Conservation (phyloP, 2,329 filamentous ascomycete genomes). For the Plenodomus tracheiphilus region DNA sequence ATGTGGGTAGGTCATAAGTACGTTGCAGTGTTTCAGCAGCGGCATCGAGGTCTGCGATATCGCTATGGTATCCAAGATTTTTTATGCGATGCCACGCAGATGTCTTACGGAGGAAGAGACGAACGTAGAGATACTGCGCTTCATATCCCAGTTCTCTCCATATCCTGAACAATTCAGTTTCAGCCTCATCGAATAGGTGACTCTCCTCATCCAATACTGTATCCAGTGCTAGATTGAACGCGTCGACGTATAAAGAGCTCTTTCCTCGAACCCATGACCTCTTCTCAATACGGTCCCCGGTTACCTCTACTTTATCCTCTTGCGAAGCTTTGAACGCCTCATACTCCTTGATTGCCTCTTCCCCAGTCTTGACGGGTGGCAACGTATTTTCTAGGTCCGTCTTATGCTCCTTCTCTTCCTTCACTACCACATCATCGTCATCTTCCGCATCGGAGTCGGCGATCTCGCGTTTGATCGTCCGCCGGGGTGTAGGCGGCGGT, state of each 20-base stretch:
- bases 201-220: constrained; percentile 88
- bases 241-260: constrained; percentile 94
- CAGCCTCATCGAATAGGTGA: constrained; percentile 81
- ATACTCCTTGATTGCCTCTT: constrained; percentile 78
- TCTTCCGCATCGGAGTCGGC: constrained; percentile 47
- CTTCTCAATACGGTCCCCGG: constrained; percentile 58
- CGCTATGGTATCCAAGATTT: constrained; percentile 76
- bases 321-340: constrained; percentile 68
- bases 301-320: constrained; percentile 40
- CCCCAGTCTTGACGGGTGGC: constrained; percentile 65
- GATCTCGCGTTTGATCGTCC: constrained; percentile 34
- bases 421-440: constrained; percentile 38
- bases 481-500: constrained; percentile 26
- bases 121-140: constrained; percentile 89
- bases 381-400: constrained; percentile 75
- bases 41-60: constrained; percentile 73
- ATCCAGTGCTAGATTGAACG: constrained; percentile 89
- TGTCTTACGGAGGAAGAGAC: constrained; percentile 89
- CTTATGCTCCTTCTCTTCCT: constrained; percentile 42
- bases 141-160: constrained; percentile 81
- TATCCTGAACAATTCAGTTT: constrained; percentile 73
- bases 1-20: constrained; percentile 58
- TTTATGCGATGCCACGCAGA: constrained; percentile 86
- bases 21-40: constrained; percentile 69
- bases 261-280: constrained; percentile 72